Evolutionary conservation across 2,329 filamentous ascomycete genomes (phyloP).

Genomic region (Sporothrix euskadiensis): DNA sequence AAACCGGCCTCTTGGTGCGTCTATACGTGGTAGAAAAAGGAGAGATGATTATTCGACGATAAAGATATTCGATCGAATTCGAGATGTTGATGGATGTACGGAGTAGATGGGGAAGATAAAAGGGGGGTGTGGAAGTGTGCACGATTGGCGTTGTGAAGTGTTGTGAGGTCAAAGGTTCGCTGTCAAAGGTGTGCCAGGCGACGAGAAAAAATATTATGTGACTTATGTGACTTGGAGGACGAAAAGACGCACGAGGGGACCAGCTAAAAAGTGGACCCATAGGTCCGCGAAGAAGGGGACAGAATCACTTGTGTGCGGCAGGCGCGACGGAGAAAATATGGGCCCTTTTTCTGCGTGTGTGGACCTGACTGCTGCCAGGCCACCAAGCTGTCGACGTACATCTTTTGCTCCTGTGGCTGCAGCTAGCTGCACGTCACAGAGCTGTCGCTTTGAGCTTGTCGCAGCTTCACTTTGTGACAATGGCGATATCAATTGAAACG

Average conservation of each 20-base stretch:
- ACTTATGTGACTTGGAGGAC: neutral
- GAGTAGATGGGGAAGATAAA: neutral
- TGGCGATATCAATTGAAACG: neutral
- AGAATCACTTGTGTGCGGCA: conserved; percentile 10
- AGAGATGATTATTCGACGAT: conserved; percentile 5
- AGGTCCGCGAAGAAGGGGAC: conserved; percentile 19
- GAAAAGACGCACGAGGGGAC: conserved; percentile 14
- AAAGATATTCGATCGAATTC: neutral
- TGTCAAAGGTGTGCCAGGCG: conserved; percentile 11
- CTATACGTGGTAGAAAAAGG: neutral
- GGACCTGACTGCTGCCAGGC: conserved; percentile 1
- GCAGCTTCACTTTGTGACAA: neutral
- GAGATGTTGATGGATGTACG: neutral
- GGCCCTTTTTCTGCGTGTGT: neutral
- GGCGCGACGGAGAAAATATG: conserved; percentile 15
- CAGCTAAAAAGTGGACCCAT: conserved; percentile 9
- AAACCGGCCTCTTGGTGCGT: neutral
- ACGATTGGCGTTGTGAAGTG: conserved; percentile 10
- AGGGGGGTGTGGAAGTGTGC: conserved; percentile 14
- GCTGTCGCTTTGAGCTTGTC: neutral
- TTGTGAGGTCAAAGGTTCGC: conserved; percentile 9
- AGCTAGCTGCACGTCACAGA: neutral
- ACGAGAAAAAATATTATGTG: conserved; percentile 20
- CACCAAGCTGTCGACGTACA: conserved; percentile 14
- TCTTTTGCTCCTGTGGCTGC: neutral